phyloP scores from a whole-genome alignment of 495 filamentous ascomycete species.

The Aspergillus nidulans region DNA sequence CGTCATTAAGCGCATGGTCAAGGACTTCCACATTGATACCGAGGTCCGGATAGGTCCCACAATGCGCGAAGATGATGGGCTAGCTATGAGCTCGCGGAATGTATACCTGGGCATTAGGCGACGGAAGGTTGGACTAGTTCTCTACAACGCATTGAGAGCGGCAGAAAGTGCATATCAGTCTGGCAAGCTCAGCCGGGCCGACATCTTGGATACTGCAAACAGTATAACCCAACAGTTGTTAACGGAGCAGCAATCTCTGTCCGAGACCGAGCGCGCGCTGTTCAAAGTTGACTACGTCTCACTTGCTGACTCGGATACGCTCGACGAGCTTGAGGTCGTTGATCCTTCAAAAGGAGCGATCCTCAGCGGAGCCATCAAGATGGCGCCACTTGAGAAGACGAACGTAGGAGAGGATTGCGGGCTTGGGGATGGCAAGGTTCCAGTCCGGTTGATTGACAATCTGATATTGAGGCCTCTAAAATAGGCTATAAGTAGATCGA shows the following conservation, averaged over 20 bases:
- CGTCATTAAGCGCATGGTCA: constrained; percentile 78
- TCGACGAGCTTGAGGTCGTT: constrained; percentile 74
- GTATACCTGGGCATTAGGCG: constrained; percentile 81
- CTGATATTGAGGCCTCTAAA: constrained; percentile 60
- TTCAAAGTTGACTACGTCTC: constrained; percentile 90
- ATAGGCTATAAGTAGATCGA: constrained; percentile 1
- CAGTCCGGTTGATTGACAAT: constrained; percentile 93
- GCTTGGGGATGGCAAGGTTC: constrained; percentile 61
- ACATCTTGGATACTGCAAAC: constrained; percentile 65
- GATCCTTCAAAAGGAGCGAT: constrained; percentile 66
- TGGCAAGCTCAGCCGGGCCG: constrained; percentile 53
- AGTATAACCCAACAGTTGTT: constrained; percentile 45
- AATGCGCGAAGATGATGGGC: constrained; percentile 70
- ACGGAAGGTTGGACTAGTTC: constrained; percentile 63
- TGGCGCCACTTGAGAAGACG: constrained; percentile 72
- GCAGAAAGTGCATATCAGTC: constrained; percentile 63
- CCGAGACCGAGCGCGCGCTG: constrained; percentile 55
- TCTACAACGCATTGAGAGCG: constrained; percentile 61
- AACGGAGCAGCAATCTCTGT: constrained; percentile 58
- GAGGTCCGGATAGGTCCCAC: constrained; percentile 72
- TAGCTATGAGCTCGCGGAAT: constrained; percentile 93
- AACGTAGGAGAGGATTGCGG: constrained; percentile 63
- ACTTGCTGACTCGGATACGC: constrained; percentile 71
- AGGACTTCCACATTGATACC: constrained; percentile 79
- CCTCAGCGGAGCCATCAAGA: constrained; percentile 83